Evolutionary conservation across 805 yeast genomes (phyloP).

Genomic region (Wickerhamiella azymoides): DNA sequence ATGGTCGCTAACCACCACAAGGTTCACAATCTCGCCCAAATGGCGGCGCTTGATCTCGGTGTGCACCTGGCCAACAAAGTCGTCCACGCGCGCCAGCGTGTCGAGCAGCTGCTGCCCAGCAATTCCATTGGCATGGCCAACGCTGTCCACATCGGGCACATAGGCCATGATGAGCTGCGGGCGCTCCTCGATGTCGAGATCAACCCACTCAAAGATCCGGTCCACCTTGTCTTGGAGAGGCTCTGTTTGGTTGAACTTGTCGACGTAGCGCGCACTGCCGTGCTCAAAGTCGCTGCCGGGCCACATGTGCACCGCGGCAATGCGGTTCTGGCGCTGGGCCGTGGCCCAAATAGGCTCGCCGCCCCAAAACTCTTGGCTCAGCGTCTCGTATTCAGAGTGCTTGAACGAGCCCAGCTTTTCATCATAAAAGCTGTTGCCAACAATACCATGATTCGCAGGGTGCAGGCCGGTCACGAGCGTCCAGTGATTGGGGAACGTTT

Average conservation of each 20-base stretch:
- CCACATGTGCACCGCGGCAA: slow-evolving; percentile 86
- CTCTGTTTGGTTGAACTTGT: slow-evolving; percentile 53
- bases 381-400: slow-evolving; percentile 39
- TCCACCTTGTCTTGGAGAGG: slow-evolving; percentile 40
- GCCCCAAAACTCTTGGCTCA: slow-evolving; percentile 63
- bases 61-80: slow-evolving; percentile 38
- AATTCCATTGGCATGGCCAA: slow-evolving; percentile 64
- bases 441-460: slow-evolving; percentile 77
- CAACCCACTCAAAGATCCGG: slow-evolving; percentile 57
- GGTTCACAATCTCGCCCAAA: slow-evolving; percentile 50
- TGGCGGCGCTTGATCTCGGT: slow-evolving; percentile 40
- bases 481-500: slow-evolving; percentile 89
- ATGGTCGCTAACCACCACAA: slow-evolving; percentile 75
- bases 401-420: slow-evolving; percentile 42
- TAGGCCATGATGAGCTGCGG: slow-evolving; percentile 70
- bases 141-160: slow-evolving; percentile 69
- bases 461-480: slow-evolving; percentile 73
- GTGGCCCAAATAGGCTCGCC: slow-evolving; percentile 86
- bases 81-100: slow-evolving; percentile 52
- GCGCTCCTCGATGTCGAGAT: slow-evolving; percentile 31
- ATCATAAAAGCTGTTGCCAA: slow-evolving; percentile 70
- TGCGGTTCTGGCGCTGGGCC: slow-evolving; percentile 46
- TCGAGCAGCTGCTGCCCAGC: slow-evolving; percentile 41
- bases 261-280: slow-evolving; percentile 40
- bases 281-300: slow-evolving; percentile 54